Base-by-base conservation (phyloP, 2,329 filamentous ascomycete species). In the Penicillium sp. region DNA sequence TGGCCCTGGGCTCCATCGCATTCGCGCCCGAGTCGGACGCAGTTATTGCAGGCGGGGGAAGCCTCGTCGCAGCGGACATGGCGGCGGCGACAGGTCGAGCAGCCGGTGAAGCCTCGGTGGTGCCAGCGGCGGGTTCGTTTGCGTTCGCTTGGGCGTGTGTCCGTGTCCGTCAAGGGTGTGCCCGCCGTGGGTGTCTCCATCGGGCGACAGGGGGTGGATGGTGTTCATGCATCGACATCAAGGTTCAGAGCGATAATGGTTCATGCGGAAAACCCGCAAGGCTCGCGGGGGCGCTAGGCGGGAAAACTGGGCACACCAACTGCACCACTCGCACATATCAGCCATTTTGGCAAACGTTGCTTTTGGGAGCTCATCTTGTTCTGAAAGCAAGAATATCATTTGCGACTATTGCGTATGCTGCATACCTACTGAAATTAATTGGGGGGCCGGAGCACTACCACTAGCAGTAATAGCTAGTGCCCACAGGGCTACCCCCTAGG, bases 71-170 rank as follows among this genome's bases (percentile, higher is more conserved):
- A 74, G 59, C 68, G 71, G 47, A 69, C 72, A 65, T 76, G 73
- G 24, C 74, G 71, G 32, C 71, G 67, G 45, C 72, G 71, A 56
- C 74, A 76, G 50, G 72, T 75, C 32, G 71, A 70, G 52, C 74
- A 76, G 9, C 74, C 73, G 1, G 73, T 76, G 49, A 76, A 76
- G 8, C 72, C 72, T 31, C 73, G 71, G 43, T 74, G 73, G 59
- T 75, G 73, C 73, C 73, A 76, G 62, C 69, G 63, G 24, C 71
- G 70, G 44, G 71, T 67, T 50, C 71, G 69, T 55, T 71, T 72
- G 43, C 59, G 46, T 56, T 40, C 40, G 29, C 21, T 31, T 43
- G 31, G 34, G 39, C 38, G 44, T 27, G 50, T 40, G 27, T 44
- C 39, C 31, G 52, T 54, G 31, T 55, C 48, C 14, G 47, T 54